Base-by-base conservation (phyloP, 106 monocot genomes). In the Ottelia alismoides region DNA sequence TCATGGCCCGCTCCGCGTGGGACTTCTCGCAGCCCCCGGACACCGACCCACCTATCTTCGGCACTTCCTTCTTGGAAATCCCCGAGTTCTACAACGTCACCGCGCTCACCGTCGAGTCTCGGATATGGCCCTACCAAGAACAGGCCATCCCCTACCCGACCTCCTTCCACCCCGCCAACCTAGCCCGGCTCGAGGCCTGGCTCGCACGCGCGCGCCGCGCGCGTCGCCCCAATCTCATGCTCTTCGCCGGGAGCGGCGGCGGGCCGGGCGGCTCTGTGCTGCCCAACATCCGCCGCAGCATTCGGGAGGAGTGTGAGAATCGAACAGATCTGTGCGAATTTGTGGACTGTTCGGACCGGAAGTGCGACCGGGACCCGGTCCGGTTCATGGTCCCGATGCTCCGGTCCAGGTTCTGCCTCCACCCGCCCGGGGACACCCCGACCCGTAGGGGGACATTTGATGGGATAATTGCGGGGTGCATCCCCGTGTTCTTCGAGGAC, bases 401-500 rank as follows among this genome's bases (percentile, higher is more conserved):
- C 35, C 61, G 67, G 9, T 62, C 96, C 2, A 63, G 43, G 29
- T 90, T 98, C 79, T 89, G 96, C 79, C 72, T 98, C 18, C 96
- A 98, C 60, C 96, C 89, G 2, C 96, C 89, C 22, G 82, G 96
- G 10, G 79, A 98, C 66, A 80, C 89, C 4, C 85, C 82, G 2
- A 80, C 98, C 4, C 25, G 98, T 25, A 43, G 90, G 27, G 74
- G 85, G 4, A 82, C 89, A 14, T 98, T 98, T 65, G 88, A 89
- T 68, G 75, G 69, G n/a, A 83, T 98, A 26, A 31, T 90, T 28
- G 82, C 90, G 18, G 98, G 90, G 0, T 98, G 98, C 67, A 55
- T 98, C 12, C 90, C 98, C 1, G 98, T 90, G 11, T 85, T 98
- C 77, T 98, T 98, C 67, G 90, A 90, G 72, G 90, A 85, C 22